phyloP scores from a whole-genome alignment of 768 basidiomycete species.

The Melanogaster broomeanus region DNA sequence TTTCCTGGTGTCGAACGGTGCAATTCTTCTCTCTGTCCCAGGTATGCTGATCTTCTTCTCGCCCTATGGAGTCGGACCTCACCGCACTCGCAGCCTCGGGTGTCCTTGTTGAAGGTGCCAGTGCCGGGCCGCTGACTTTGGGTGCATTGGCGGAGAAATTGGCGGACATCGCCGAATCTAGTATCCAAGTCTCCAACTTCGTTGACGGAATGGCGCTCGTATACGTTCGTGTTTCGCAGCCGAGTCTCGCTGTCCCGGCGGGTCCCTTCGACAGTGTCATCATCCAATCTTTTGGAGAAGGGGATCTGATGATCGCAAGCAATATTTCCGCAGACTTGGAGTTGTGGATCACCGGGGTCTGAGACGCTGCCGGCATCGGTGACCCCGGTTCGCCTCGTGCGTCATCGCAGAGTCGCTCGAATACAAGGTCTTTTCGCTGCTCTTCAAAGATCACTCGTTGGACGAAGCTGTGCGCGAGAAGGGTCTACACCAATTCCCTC shows the following conservation, averaged over 20 bases:
- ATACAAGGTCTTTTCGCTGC: constrained; percentile 27
- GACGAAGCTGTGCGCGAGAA: constrained; percentile 21
- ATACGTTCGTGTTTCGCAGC: constrained; percentile 12
- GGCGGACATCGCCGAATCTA: constrained; percentile 8
- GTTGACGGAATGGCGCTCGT: constrained; percentile 11
- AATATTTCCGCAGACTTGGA: no score
- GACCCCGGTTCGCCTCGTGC: no score
- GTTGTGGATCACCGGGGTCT: no score
- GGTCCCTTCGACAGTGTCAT: constrained; percentile 26
- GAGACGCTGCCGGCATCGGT: no score
- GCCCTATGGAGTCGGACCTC: no score
- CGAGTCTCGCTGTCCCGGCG: constrained; percentile 14
- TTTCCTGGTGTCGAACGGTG: no score
- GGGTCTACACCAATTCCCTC: constrained; percentile 22
- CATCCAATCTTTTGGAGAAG: no score
- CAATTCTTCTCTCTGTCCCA: constrained; percentile 21
- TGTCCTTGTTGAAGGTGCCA: constrained; percentile 17
- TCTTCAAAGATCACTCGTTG: constrained; percentile 31
- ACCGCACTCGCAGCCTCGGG: no score
- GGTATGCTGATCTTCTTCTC: constrained; percentile 7
- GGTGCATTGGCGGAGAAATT: constrained; percentile 10
- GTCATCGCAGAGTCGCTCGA: no score
- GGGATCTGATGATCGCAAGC: no score
- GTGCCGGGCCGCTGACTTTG: constrained; percentile 16
- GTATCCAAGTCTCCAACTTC: constrained; percentile 11